phyloP scores from a whole-genome alignment of 768 basidiomycete genomes.

The Phlebiopsis gigantea region DNA sequence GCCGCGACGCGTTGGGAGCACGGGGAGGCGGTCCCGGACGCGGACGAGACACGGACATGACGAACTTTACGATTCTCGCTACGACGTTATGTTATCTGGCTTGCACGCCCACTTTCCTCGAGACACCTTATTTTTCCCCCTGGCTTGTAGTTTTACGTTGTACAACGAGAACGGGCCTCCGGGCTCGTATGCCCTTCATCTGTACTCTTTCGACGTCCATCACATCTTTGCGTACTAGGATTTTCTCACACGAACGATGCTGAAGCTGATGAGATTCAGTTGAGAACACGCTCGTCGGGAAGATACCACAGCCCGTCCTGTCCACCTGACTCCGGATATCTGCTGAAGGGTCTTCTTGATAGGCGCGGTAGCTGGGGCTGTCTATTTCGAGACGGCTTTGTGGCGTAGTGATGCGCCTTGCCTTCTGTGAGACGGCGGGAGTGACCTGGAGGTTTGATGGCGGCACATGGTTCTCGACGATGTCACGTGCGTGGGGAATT shows the following conservation, averaged over 20 bases:
- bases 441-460: no score
- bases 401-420: neutral
- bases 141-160: neutral
- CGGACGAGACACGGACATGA: constrained; percentile 1
- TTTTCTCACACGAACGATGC: neutral
- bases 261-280: neutral
- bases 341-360: no score
- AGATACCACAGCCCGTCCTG: neutral
- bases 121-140: neutral
- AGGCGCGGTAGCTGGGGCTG: neutral
- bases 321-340: no score
- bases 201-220: neutral
- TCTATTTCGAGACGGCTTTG: neutral
- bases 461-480: no score
- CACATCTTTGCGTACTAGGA: neutral
- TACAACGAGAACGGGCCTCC: no score
- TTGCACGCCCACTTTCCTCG: neutral
- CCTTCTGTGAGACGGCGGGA: neutral
- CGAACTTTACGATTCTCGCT: neutral
- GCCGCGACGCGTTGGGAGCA: constrained; percentile 5
- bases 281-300: neutral
- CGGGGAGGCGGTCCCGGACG: neutral
- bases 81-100: neutral
- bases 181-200: neutral
- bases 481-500: no score